These are phyloP conservation scores for Xylariaceae sp. DNA, from an alignment of 2,329 filamentous ascomycete genomes.

Conservation along the genomic window DNA sequence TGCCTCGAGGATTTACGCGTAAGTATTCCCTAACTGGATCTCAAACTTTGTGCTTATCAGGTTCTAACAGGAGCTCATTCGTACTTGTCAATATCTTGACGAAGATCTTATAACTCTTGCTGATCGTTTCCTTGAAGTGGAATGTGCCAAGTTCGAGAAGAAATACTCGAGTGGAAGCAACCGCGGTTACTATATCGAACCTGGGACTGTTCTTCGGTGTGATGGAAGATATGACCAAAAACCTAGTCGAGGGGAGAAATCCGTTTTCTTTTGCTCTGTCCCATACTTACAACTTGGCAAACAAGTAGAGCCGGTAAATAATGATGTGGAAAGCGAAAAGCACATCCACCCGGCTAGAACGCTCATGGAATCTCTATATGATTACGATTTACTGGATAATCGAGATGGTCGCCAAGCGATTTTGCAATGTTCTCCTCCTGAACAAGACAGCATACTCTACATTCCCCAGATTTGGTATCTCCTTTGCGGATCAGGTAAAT, in stretches of 20 bases:
- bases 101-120: constrained; percentile 5
- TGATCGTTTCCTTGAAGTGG: constrained; percentile 7
- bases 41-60: neutral
- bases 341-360: constrained; percentile 11
- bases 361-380: constrained; percentile 22
- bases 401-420: constrained; percentile 8
- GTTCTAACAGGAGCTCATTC: constrained; percentile 3
- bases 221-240: constrained; percentile 15
- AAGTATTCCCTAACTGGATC: neutral
- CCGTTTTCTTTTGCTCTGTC: constrained; percentile 14
- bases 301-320: neutral
- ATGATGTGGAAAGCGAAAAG: neutral
- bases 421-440: neutral
- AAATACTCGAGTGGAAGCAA: constrained; percentile 8
- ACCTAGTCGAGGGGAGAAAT: constrained; percentile 6
- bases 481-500: constrained; percentile 18
- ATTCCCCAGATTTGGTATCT: constrained; percentile 20
- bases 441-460: constrained; percentile 6
- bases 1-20: constrained; percentile 14
- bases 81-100: constrained; percentile 10
- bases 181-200: constrained; percentile 17
- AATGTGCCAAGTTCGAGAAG: constrained; percentile 22
- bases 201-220: constrained; percentile 21
- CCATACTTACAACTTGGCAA: constrained; percentile 14
- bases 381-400: constrained; percentile 15